Evolutionary conservation across 495 filamentous ascomycete species (phyloP).

Genomic region (Lasiosphaeria hispida): DNA sequence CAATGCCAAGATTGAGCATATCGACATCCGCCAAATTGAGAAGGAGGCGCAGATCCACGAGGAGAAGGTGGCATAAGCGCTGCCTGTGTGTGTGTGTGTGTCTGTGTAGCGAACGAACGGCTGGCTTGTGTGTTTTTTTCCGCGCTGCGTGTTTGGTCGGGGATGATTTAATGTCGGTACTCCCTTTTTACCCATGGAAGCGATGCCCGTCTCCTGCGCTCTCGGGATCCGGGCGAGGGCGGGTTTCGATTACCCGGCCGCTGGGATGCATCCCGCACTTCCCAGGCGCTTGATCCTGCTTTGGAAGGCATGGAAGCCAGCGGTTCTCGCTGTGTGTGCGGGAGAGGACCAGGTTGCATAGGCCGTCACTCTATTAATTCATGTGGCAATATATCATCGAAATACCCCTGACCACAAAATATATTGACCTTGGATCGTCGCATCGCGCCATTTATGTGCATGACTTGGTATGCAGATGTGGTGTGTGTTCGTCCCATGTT

Average conservation of each 20-base stretch:
- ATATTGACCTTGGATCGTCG: background rate
- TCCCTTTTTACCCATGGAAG: constrained; percentile 1
- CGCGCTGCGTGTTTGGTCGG: too few species aligned
- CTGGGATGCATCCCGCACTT: background rate
- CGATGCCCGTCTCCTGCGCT: background rate
- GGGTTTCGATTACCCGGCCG: background rate
- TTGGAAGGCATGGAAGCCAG: background rate
- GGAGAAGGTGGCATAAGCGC: constrained; percentile 23
- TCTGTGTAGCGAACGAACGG: background rate
- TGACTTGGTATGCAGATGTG: background rate
- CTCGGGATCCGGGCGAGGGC: background rate
- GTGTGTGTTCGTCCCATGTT: background rate
- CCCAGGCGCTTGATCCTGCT: background rate
- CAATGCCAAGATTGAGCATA: constrained; percentile 44
- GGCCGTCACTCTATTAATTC: constrained; percentile 1
- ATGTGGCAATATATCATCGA: background rate
- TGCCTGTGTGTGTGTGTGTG: background rate
- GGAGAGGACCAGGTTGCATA: constrained; percentile 5
- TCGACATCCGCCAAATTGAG: constrained; percentile 43
- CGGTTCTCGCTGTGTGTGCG: background rate
- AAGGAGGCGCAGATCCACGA: constrained; percentile 30
- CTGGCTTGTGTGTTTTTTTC: too few species aligned
- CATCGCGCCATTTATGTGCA: background rate
- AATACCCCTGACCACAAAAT: background rate
- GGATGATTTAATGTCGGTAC: background rate